A percentile compares a stretch with the other conserved stretches of the same genome.
These are phyloP conservation scores for Recurvomyces mirabilis DNA, from an alignment of 495 filamentous ascomycete genomes.

Conservation along the genomic window DNA sequence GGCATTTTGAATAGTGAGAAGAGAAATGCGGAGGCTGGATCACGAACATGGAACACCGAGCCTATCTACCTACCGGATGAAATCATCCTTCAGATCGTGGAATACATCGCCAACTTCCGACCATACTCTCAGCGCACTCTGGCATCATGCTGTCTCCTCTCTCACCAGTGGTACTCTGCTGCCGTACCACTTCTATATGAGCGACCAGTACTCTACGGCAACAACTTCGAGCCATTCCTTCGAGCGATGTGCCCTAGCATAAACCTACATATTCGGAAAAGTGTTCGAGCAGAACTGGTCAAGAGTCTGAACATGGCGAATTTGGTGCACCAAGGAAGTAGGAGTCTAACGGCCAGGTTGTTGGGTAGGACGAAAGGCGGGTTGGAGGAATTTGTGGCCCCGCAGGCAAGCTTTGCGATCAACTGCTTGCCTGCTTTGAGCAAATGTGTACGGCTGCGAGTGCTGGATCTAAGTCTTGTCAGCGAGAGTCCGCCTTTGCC, in stretches of 20 bases:
- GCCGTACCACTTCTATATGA: conserved; percentile 47
- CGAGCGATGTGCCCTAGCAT: conserved; percentile 52
- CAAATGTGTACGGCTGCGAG: conserved; percentile 45
- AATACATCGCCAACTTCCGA: conserved; percentile 18
- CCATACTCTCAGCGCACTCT: conserved; percentile 35
- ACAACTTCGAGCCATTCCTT: conserved; percentile 48
- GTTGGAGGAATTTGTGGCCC: conserved; percentile 53
- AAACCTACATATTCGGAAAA: conserved; percentile 43
- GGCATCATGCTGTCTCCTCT: conserved; percentile 47
- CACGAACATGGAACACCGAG: background rate
- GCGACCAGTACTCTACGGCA: conserved; percentile 39
- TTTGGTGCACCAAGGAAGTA: conserved; percentile 55
- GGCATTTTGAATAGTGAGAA: too few species aligned
- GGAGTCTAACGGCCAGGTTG: conserved; percentile 53
- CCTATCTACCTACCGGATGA: conserved; percentile 35
- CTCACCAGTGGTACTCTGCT: conserved; percentile 53
- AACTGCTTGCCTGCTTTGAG: conserved; percentile 53
- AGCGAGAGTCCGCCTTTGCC: conserved; percentile 41
- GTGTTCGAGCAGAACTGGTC: conserved; percentile 45
- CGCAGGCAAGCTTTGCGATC: conserved; percentile 51
- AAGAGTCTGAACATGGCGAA: conserved; percentile 44
- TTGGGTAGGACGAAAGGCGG: conserved; percentile 46
- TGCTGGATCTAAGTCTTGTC: conserved; percentile 51
- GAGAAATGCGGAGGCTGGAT: background rate
- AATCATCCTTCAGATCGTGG: conserved; percentile 39